Base-by-base conservation (phyloP, 805 yeast genomes). In the Candida nanaspora region DNA sequence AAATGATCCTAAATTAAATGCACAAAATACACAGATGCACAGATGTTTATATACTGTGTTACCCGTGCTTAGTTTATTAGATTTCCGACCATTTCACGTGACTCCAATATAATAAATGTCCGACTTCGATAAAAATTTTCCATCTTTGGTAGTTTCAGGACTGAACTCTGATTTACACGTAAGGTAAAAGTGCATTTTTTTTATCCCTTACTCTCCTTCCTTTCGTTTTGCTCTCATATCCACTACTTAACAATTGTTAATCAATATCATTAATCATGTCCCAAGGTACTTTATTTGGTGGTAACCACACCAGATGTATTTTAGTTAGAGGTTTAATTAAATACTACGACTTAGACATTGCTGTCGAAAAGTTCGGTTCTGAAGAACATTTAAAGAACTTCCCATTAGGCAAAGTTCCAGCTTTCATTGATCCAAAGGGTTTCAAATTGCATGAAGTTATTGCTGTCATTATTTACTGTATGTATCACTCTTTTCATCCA, bases 371-470 rank as follows among this genome's bases (percentile, higher is more conserved):
- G 31, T 69, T 66, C 55, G 69, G 69, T 41, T 69, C 67, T 43
- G 59, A 62, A 26, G 35, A 14, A 18, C 74, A 56, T 61, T 54
- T 59, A 41, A 63, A 63, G 52, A 53, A 66, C 55, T 84, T 83
- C 75, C 88, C 91, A 49, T 66, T 79, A 57, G 66, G 63, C 45
- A 78, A 74, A 61, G 65, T 74, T 49, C 93, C 94, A 57, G 76
- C 85, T 47, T 81, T 80, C 50, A 48, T 73, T 56, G 88, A 85
- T 38, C 77, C 79, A 51, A 74, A 80, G 58, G 89, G 91, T 45
- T 78, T 68, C 72, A 81, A 80, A 63, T 69, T 84, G 59, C 71
- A 75, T 45, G 91, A 84, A 71, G 71, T 66, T 43, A 70, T 81
- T 57, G 89, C 93, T 45, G 63, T 84, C 55, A 54, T 71, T 52